These are phyloP conservation scores for Vaucheria bursata DNA, from an alignment of 352 stramenopile genomes.

Conservation along the genomic window DNA sequence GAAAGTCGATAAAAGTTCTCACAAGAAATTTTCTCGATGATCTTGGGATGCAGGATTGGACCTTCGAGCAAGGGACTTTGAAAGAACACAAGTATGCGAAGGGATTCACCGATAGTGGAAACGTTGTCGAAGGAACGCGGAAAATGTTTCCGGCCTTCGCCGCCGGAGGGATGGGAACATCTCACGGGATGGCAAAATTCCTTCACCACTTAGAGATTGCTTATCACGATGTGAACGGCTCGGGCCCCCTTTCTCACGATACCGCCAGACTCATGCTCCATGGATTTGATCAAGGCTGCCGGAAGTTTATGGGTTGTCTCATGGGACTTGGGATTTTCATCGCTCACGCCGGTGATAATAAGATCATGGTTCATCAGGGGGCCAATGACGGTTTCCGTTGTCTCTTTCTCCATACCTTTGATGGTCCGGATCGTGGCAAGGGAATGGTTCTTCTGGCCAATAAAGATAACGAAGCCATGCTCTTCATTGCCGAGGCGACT, in stretches of 20 bases:
- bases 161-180: conserved; percentile 40
- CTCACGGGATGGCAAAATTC: conserved; percentile 25
- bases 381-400: conserved; percentile 51
- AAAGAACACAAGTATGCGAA: background rate
- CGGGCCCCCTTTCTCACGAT: conserved; percentile 27
- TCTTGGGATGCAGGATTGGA: background rate
- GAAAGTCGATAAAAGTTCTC: background rate
- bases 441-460: conserved; percentile 13
- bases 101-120: background rate
- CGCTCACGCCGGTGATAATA: conserved; percentile 39
- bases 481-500: background rate
- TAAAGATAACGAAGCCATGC: background rate
- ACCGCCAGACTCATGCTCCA: conserved; percentile 48
- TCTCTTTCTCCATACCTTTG: conserved; percentile 51
- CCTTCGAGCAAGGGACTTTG: background rate
- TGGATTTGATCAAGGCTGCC: conserved; percentile 42
- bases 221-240: conserved; percentile 16
- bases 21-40: background rate
- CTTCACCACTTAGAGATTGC: conserved; percentile 15
- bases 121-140: conserved; percentile 12
- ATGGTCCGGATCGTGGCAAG: conserved; percentile 36
- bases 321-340: conserved; percentile 51
- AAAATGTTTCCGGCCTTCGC: conserved; percentile 50
- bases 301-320: conserved; percentile 47
- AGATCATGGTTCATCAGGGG: conserved; percentile 49